These are phyloP conservation scores for Solanum hybrid DNA, from an alignment of 305 asterid genomes.

Conservation along the genomic window DNA sequence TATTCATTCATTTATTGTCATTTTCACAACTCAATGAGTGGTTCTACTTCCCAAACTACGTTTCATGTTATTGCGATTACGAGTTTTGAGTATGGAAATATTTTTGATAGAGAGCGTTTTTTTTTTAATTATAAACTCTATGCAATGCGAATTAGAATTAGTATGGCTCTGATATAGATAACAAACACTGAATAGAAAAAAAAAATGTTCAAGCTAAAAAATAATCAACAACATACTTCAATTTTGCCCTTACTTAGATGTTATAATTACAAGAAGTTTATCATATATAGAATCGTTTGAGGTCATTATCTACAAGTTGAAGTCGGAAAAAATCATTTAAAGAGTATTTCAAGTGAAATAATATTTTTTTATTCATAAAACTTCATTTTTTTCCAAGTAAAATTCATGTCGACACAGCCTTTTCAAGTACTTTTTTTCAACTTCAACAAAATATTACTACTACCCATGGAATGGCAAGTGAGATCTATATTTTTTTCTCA, in stretches of 20 bases:
- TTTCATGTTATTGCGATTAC: too few species aligned
- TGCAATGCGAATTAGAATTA: too few species aligned
- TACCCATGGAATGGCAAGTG: neutral
- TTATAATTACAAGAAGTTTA: neutral
- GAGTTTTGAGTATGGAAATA: neutral
- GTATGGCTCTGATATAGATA: too few species aligned
- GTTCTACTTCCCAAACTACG: neutral
- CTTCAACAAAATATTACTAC: neutral
- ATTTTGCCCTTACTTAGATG: neutral
- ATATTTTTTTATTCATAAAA: neutral
- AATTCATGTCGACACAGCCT: neutral
- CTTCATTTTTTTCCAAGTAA: neutral
- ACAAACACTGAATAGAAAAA: accelerated
- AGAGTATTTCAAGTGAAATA: neutral
- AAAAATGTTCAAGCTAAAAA: neutral
- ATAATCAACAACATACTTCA: neutral
- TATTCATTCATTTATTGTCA: neutral
- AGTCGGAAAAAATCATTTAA: neutral
- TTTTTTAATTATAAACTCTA: too few species aligned
- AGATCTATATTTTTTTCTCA: neutral
- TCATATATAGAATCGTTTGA: neutral
- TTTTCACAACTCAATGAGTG: neutral
- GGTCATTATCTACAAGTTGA: neutral
- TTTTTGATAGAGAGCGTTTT: accelerated
- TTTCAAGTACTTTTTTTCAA: neutral